Evolutionary conservation across 208 protist species (phyloP), one percentile per base, ranked within the genome.

Genomic region (Leishmania guyanensis): DNA sequence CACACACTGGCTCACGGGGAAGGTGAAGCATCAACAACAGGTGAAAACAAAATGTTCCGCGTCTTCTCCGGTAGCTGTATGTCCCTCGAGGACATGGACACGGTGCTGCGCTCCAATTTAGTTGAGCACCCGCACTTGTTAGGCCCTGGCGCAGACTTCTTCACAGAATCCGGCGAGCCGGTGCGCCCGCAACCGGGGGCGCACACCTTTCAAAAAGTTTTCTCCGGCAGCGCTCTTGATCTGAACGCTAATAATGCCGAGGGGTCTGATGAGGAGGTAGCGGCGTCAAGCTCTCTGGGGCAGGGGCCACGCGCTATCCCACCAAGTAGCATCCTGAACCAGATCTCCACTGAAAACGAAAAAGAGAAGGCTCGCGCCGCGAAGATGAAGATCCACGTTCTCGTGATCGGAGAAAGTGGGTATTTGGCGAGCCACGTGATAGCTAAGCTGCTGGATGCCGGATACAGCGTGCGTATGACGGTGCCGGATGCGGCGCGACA

Each of bases 31-130:
- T 20, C 16, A 20, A 10, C 46, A 68, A 71, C 0, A 10, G 65
- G 26, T 69, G 62, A 83, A 50, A 56, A 39, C 60, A 60, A 79
- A 73, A 91, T 98, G 95, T 89, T 98, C 53, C 93, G 93, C 39
- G 92, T 93, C 1, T 97, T 98, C 75, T 97, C 95, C 16, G 93
- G 91, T 50, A 98, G 93, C 76, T 98, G 95, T 79, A 87, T 98
- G 78, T 96, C 95, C 69, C 88, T 98, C 17, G 93, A 98, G 82
- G 92, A 97, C 86, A 95, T 96, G 89, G 92, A 98, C 81, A 95
- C 90, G 14, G 89, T 97, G 50, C 80, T 88, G 74, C 79, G 91
- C 43, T 84, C 90, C 16, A 90, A 90, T 72, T 81, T 98, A 73
- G 88, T 97, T 26, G 81, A 93, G 80, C 86, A 89, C 62, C 92